These are phyloP conservation scores for Mycena galericulata DNA, from an alignment of 768 basidiomycete genomes.

Conservation along the genomic window DNA sequence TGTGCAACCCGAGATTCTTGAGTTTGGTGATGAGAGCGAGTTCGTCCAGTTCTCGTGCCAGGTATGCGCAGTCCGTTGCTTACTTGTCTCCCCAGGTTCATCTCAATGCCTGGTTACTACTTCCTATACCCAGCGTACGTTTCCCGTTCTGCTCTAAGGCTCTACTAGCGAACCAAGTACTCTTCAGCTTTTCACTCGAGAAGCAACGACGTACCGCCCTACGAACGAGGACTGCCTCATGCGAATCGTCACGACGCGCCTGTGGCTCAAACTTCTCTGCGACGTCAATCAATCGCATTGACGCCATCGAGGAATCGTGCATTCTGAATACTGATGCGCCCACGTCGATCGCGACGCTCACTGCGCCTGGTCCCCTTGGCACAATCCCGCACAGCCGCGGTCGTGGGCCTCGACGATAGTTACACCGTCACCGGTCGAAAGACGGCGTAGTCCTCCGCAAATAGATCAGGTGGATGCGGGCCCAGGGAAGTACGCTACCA, in stretches of 20 bases:
- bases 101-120: conserved; percentile 66
- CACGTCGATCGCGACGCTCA: conserved; percentile 46
- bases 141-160: background rate
- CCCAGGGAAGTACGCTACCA: conserved; percentile 57
- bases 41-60: conserved; percentile 53
- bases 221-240: conserved; percentile 88
- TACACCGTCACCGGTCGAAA: conserved; percentile 67
- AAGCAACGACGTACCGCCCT: conserved; percentile 82
- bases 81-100: conserved; percentile 60
- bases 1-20: conserved; percentile 83
- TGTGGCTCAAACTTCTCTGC: conserved; percentile 75
- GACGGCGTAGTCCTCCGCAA: conserved; percentile 57
- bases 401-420: conserved; percentile 53
- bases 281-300: conserved; percentile 74
- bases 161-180: background rate
- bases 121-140: conserved; percentile 81
- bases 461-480: conserved; percentile 56
- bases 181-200: conserved; percentile 67
- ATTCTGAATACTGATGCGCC: background rate
- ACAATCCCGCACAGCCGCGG: conserved; percentile 55
- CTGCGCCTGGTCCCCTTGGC: conserved; percentile 71
- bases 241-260: conserved; percentile 74
- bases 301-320: conserved; percentile 60
- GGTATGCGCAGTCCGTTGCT: background rate
- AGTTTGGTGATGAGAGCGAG: conserved; percentile 76